phyloP scores from a whole-genome alignment of 2,329 filamentous ascomycete genomes.

The Epicoccum sorghinum region DNA sequence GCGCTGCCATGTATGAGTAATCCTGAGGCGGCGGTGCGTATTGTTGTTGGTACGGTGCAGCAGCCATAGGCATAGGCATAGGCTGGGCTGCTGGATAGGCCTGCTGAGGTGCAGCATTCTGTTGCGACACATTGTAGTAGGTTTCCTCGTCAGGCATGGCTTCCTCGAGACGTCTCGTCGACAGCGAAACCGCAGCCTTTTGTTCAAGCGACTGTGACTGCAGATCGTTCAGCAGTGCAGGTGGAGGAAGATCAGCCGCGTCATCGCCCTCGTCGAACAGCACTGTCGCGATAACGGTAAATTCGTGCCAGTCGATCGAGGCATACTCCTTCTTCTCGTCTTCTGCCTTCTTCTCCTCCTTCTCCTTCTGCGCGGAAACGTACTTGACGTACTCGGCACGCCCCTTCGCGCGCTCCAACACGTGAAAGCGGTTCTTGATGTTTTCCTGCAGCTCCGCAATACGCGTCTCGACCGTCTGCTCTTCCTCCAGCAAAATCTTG shows the following conservation, averaged over 20 bases:
- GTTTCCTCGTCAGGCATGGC: constrained; percentile 79
- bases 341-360: constrained; percentile 86
- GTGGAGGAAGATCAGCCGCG: constrained; percentile 81
- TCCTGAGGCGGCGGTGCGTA: constrained; percentile 35
- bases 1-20: constrained; percentile 37
- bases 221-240: constrained; percentile 86
- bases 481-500: constrained; percentile 75
- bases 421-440: constrained; percentile 76
- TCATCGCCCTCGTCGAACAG: constrained; percentile 90
- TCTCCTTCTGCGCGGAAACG: constrained; percentile 82
- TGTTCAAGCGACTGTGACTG: constrained; percentile 95
- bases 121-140: constrained; percentile 46
- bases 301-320: constrained; percentile 97
- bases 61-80: constrained; percentile 34
- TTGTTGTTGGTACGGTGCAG: constrained; percentile 29
- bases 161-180: constrained; percentile 88
- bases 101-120: constrained; percentile 35
- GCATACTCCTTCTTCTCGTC: constrained; percentile 78
- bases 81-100: constrained; percentile 31
- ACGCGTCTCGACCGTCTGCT: constrained; percentile 73
- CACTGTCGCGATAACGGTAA: constrained; percentile 93
- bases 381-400: constrained; percentile 86
- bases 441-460: constrained; percentile 76
- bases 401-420: constrained; percentile 80
- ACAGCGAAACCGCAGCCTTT: constrained; percentile 87